phyloP scores from a whole-genome alignment of 2,329 filamentous ascomycete genomes.

The Sclerotinia borealis region DNA sequence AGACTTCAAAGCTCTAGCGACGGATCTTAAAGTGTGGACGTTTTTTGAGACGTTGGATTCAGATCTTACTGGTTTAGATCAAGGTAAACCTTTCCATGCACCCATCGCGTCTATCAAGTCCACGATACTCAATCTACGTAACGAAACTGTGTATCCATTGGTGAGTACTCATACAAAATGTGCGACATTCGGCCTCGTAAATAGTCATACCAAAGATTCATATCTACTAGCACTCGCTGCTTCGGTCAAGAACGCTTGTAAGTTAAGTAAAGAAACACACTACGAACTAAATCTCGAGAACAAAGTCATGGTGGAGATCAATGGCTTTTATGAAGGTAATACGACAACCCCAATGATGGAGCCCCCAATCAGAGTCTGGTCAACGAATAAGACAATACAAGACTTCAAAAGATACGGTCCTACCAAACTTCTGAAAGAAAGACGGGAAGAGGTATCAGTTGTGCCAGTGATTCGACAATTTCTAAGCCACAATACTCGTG shows the following conservation, averaged over 20 bases:
- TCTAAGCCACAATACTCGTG: constrained; percentile 1
- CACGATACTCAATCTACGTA: constrained; percentile 11
- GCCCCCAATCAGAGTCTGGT: background rate
- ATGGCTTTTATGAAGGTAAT: background rate
- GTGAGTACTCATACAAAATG: constrained; percentile 10
- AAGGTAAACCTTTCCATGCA: constrained; percentile 11
- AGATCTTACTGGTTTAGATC: constrained; percentile 1
- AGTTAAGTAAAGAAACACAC: background rate
- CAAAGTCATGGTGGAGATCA: background rate
- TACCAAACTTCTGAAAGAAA: constrained; percentile 1
- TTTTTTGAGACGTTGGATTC: constrained; percentile 16
- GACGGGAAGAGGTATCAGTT: constrained; percentile 9
- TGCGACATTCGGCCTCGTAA: background rate
- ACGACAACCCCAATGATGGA: background rate
- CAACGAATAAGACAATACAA: constrained; percentile 6
- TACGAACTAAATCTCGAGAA: background rate
- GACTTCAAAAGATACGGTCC: constrained; percentile 4
- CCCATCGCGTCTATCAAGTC: constrained; percentile 17
- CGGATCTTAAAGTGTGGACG: constrained; percentile 12
- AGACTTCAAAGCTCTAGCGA: constrained; percentile 12
- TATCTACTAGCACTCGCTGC: background rate
- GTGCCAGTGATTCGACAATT: background rate
- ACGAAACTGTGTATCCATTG: constrained; percentile 13
- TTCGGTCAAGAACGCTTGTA: background rate
- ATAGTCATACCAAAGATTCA: background rate